These are phyloP conservation scores for Venturia aucupariae DNA, from an alignment of 2,329 filamentous ascomycete species.

Conservation along the genomic window DNA sequence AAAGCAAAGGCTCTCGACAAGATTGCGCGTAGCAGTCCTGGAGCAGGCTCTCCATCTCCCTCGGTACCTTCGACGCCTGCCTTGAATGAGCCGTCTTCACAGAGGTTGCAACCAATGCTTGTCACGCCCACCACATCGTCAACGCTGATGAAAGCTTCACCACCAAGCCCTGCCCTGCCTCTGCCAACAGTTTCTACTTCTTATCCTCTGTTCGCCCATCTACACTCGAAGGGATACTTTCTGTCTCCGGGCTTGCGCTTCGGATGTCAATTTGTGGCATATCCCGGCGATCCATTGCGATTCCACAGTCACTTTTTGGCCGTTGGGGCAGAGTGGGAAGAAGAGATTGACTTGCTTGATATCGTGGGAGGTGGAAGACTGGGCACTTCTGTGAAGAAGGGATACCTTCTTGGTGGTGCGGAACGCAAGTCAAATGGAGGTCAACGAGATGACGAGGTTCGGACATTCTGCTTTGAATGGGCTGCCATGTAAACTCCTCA, in stretches of 20 bases:
- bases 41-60: conserved; percentile 9
- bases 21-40: conserved; percentile 22
- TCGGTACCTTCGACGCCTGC: background rate
- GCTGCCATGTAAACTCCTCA: conserved; percentile 63
- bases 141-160: conserved; percentile 13
- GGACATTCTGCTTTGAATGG: conserved; percentile 86
- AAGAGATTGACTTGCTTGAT: conserved; percentile 75
- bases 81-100: background rate
- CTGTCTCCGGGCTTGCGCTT: conserved; percentile 89
- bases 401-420: conserved; percentile 70
- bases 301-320: conserved; percentile 94
- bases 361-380: conserved; percentile 78
- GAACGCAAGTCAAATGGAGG: conserved; percentile 32
- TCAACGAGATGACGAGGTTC: conserved; percentile 34
- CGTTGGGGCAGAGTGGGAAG: conserved; percentile 76
- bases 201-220: conserved; percentile 69
- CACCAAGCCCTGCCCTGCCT: conserved; percentile 13
- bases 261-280: conserved; percentile 87
- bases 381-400: conserved; percentile 94
- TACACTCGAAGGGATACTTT: conserved; percentile 74
- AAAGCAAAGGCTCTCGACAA: conserved; percentile 42
- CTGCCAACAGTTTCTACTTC: conserved; percentile 38
- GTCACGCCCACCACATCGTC: conserved; percentile 34
- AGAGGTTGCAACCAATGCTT: conserved; percentile 17
- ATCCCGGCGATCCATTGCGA: conserved; percentile 86